Base-by-base conservation (phyloP, 257 asterid species). In the Rauvolfia tetraphylla region DNA sequence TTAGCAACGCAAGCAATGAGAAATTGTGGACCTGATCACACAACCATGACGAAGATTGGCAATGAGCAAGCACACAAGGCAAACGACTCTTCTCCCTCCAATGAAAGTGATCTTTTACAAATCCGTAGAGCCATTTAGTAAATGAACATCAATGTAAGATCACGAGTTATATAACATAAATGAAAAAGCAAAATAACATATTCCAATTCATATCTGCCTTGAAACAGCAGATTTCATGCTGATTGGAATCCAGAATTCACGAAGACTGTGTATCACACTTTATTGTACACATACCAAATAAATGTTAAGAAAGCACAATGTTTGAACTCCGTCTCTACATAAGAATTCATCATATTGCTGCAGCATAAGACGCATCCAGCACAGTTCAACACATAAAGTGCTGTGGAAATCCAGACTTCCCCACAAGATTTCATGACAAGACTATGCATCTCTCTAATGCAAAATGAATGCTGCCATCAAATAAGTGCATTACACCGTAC, bases 401-500 rank as follows among this genome's bases (percentile, higher is more conserved):
- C 3, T 38, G 51, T 38, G 72, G 72, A 23, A 38, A 67, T 38
- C 51, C 29, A 67, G 72, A 38, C 33, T 20, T 67, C 51, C 51
- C 72, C 29, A 8, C 48, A 63, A 54, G 29, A 29, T 25, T 56
- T 74, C 29, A 42, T 42, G 54, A 68, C 29, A 68, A 66, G 48
- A 36, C 51, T 38, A 48, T 34, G 39, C 66, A 75, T 49, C 41
- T 54, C 72, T 74, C 72, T 57, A 65, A 59, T 68, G 63, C 75
- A 61, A 46, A 34, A 23, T 10, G 51, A 61, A 58, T 56, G 75
- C 79, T 74, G 70, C 61, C 59, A 75, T 29, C 8, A 15, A 17
- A 34, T 48, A 27, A 27, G 49, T 34, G 25, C 75, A 38, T 34
- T 23, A 20, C 33, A 31, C 71, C 59, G 57, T 41, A 31, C 62